Conservation (phyloP, 2,329 filamentous ascomycete genomes). For the Penicillium corylophilum region DNA sequence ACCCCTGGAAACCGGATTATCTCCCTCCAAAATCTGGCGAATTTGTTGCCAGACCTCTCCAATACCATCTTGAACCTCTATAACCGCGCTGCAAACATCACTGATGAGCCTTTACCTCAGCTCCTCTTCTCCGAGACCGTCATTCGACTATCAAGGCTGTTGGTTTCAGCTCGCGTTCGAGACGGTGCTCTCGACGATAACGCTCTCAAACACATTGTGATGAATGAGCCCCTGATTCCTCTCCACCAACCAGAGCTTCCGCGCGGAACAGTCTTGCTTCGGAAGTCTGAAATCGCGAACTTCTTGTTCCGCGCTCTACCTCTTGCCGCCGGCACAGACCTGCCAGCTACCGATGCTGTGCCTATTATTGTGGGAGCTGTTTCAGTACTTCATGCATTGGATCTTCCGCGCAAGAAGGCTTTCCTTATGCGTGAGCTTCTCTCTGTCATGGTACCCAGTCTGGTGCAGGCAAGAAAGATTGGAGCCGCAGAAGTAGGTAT, state of each 20-base stretch:
- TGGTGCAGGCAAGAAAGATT: constrained; percentile 86
- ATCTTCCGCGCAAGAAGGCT: constrained; percentile 83
- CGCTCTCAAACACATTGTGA: constrained; percentile 61
- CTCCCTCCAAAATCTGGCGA: constrained; percentile 51
- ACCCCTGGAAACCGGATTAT: constrained; percentile 48
- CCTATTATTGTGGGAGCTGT: constrained; percentile 82
- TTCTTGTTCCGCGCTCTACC: constrained; percentile 71
- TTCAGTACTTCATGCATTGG: constrained; percentile 76
- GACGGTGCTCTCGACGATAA: constrained; percentile 53
- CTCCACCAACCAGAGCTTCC: constrained; percentile 35
- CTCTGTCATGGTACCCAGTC: constrained; percentile 74
- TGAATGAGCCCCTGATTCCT: constrained; percentile 43
- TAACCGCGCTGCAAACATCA: constrained; percentile 52
- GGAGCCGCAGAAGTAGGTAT: constrained; percentile 96
- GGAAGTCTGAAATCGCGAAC: constrained; percentile 62
- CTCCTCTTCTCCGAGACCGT: constrained; percentile 57
- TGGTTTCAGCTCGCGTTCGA: constrained; percentile 52
- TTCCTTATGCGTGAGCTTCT: constrained; percentile 86
- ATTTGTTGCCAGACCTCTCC: constrained; percentile 56
- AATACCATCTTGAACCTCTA: constrained; percentile 59
- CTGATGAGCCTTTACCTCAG: constrained; percentile 53
- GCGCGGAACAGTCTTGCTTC: constrained; percentile 46
- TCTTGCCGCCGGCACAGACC: constrained; percentile 56
- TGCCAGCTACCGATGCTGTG: constrained; percentile 73
- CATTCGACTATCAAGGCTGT: constrained; percentile 54